Evolutionary conservation across 176 grass and related monocot species (phyloP).

Genomic region (Carex cristatella): DNA sequence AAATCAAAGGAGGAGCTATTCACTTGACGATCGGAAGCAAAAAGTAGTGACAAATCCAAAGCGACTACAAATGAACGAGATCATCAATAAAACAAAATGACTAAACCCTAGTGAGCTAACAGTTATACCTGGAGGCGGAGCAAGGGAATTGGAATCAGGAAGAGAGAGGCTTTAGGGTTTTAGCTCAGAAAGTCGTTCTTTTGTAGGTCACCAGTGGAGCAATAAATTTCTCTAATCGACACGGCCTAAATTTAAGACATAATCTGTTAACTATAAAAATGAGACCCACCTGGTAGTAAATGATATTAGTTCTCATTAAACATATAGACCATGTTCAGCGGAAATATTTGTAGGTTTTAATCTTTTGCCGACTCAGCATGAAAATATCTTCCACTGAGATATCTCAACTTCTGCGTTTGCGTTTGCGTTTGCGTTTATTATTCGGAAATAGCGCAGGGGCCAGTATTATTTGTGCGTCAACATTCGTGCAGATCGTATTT

Average conservation of each 20-base stretch:
- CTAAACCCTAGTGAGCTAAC: background rate
- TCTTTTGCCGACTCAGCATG: background rate
- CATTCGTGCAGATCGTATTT: no score
- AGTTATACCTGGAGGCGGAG: conserved; percentile 1
- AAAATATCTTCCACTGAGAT: background rate
- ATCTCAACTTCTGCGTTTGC: no score
- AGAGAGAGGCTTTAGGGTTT: conserved; percentile 11
- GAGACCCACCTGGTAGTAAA: background rate
- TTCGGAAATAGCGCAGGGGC: no score
- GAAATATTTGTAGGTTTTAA: background rate
- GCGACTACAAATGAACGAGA: background rate
- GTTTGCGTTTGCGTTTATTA: no score
- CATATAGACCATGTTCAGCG: background rate
- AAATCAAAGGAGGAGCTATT: background rate
- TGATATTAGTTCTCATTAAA: background rate
- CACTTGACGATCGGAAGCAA: background rate
- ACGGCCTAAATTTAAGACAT: background rate
- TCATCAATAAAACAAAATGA: background rate
- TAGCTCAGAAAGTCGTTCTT: background rate
- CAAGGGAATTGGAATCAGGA: background rate
- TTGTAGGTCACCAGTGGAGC: background rate
- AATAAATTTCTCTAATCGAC: background rate
- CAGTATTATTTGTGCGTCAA: no score
- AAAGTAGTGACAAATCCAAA: background rate
- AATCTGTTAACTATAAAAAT: background rate